Percentiles rank a stretch among this genome's conserved stretches.
phyloP scores from a whole-genome alignment of 2,329 filamentous ascomycete genomes.

The Phaeosphaeriaceae sp. region DNA sequence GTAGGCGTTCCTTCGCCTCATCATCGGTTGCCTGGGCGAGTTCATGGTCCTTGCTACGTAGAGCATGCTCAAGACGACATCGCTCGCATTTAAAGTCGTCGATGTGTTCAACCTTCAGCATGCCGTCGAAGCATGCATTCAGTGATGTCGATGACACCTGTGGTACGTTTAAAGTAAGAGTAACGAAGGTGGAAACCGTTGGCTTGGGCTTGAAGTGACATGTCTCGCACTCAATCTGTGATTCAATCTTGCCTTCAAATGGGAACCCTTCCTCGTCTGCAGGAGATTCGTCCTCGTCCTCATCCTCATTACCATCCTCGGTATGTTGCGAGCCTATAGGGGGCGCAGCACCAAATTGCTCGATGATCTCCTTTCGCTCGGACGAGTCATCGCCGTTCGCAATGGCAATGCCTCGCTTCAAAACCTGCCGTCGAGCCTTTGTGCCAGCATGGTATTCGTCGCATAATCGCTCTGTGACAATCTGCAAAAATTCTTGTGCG shows the following conservation, averaged over 20 bases:
- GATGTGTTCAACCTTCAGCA: conserved; percentile 94
- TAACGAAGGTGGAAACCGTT: conserved; percentile 84
- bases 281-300: conserved; percentile 17
- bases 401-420: conserved; percentile 29
- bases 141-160: conserved; percentile 79
- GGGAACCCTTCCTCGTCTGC: conserved; percentile 77
- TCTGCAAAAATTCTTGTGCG: conserved; percentile 95
- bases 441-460: conserved; percentile 92
- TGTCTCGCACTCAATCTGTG: conserved; percentile 90
- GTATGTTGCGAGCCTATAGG: conserved; percentile 32
- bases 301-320: conserved; percentile 43
- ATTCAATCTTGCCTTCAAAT: conserved; percentile 89
- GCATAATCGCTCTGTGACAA: conserved; percentile 87
- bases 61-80: conserved; percentile 84
- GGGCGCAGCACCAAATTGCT: conserved; percentile 28
- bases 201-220: conserved; percentile 91
- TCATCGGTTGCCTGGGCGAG: conserved; percentile 51
- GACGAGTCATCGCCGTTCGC: conserved; percentile 25
- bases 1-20: conserved; percentile 56
- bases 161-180: conserved; percentile 89
- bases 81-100: conserved; percentile 96
- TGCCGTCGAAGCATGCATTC: conserved; percentile 87
- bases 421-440: conserved; percentile 70
- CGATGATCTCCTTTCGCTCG: conserved; percentile 31
- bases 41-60: conserved; percentile 68